Evolutionary conservation across 148 eudicot genomes (phyloP), one percentile per base, ranked within the genome.

Genomic region (Nyssa sinensis): DNA sequence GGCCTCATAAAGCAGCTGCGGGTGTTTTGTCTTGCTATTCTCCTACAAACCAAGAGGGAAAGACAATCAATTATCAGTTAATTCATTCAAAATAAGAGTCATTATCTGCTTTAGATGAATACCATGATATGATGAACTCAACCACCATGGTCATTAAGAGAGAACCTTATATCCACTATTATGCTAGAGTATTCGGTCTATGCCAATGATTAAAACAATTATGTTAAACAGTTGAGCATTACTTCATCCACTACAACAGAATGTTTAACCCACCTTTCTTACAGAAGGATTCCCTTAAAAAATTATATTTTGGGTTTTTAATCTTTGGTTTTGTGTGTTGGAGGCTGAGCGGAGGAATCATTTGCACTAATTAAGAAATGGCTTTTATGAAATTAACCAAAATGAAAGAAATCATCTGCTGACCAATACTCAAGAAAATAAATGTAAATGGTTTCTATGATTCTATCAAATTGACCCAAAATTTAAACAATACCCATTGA

Each of bases 1-100:
- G 55, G 91, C 88, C 82, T 89, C 93, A 60, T 89, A 89, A 73
- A 85, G 77, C 59, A 89, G 74, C 64, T 89, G 93, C 14, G 91
- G 91, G 75, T 89, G 93, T 72, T 85, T 89, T 13, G 93, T 89
- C 81, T 87, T 82, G 27, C 75, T 82, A 72, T 84, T 87, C 80
- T 89, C 93, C 93, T 89, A 82, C 53, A 72, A 67, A 53, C 14
- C 17, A 12, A 59, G 37, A 39, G 3, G 1, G 1, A n/a, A n/a
- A n/a, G n/a, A n/a, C n/a, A n/a, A n/a, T n/a, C n/a, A n/a, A n/a
- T n/a, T 19, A 17, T 65, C 17, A 23, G 3, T n/a, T n/a, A 21
- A 19, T 1, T 39, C 37, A 17, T n/a, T 19, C 25, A 65, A 65
- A 14, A 65, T 7, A 23, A n/a, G n/a, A 55, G 25, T 21, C 19